A percentile compares a stretch with the other conserved stretches of the same genome.
Conservation (phyloP, 2,329 filamentous ascomycete genomes). For the Fusarium austroafricanum region DNA sequence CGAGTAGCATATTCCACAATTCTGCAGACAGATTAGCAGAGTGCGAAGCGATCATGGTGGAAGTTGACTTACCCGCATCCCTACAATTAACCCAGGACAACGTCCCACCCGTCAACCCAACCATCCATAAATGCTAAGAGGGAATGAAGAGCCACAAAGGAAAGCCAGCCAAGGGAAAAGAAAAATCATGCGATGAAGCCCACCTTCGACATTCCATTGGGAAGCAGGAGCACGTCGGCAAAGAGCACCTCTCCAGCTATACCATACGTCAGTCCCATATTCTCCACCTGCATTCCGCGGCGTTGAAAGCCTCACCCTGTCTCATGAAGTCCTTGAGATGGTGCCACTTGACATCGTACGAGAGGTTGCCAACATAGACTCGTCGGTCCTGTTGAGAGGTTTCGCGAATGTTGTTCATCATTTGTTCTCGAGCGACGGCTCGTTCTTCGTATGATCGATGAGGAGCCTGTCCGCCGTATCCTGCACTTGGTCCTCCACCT, state of each 20-base stretch:
- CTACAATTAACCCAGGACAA: constrained; percentile 91
- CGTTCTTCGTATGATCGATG: constrained; percentile 88
- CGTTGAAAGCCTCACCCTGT: constrained; percentile 78
- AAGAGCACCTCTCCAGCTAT: constrained; percentile 98
- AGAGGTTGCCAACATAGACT: constrained; percentile 98
- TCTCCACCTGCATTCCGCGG: constrained; percentile 44
- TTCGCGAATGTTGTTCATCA: constrained; percentile 95
- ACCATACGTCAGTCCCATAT: constrained; percentile 54
- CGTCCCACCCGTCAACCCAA: constrained; percentile 99
- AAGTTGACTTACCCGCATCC: constrained; percentile 91
- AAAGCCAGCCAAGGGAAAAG: constrained; percentile 77
- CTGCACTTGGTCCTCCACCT: constrained; percentile 76
- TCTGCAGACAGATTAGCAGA: constrained; percentile 63
- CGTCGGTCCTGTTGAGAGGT: constrained; percentile 98
- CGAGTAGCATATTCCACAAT: constrained; percentile 99
- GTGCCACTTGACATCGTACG: constrained; percentile 99
- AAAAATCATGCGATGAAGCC: constrained; percentile 88
- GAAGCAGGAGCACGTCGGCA: constrained; percentile 98
- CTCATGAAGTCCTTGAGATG: constrained; percentile 99
- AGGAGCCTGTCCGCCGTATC: constrained; percentile 69
- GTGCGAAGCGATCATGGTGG: not conserved
- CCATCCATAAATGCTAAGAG: constrained; percentile 81
- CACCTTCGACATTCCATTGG: constrained; percentile 99
- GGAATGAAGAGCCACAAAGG: constrained; percentile 75
- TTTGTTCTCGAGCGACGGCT: constrained; percentile 85